Evolutionary conservation across 306 rosid genomes (phyloP).

Genomic region (Boehmeria nivea): DNA sequence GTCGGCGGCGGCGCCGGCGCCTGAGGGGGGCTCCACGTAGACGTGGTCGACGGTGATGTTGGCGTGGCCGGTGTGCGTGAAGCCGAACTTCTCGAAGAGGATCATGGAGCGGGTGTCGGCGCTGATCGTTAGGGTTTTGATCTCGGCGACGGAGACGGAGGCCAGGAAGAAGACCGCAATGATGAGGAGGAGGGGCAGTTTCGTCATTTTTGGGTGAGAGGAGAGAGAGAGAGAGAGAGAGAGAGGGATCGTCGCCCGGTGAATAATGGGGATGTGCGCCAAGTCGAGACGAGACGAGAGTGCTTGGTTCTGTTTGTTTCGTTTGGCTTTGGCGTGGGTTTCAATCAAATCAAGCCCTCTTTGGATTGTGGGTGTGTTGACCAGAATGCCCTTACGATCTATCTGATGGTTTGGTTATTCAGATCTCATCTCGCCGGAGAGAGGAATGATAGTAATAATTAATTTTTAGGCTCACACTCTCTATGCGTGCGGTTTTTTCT

Average conservation of each 20-base stretch:
- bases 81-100: slow-evolving; percentile 80
- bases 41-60: slow-evolving; percentile 47
- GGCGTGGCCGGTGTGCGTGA: slow-evolving; percentile 74
- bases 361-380: neutral
- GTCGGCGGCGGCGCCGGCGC: slow-evolving; percentile 16
- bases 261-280: neutral
- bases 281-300: too few species aligned
- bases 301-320: too few species aligned
- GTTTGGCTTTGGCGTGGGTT: too few species aligned
- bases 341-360: too few species aligned
- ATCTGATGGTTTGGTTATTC: neutral
- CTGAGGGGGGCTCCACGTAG: slow-evolving; percentile 24
- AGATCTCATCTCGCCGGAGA: too few species aligned
- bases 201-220: slow-evolving; percentile 26
- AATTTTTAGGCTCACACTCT: too few species aligned
- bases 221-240: neutral
- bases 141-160: slow-evolving; percentile 54
- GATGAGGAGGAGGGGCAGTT: slow-evolving; percentile 20
- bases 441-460: too few species aligned
- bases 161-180: slow-evolving; percentile 18
- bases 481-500: too few species aligned
- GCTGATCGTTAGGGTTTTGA: slow-evolving; percentile 58
- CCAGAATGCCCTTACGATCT: neutral
- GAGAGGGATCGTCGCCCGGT: neutral
- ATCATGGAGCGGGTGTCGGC: slow-evolving; percentile 74